Percentiles rank a stretch among this genome's conserved stretches.
Conservation (phyloP, 2,329 filamentous ascomycete genomes). For the Aspergillus jensenii region DNA sequence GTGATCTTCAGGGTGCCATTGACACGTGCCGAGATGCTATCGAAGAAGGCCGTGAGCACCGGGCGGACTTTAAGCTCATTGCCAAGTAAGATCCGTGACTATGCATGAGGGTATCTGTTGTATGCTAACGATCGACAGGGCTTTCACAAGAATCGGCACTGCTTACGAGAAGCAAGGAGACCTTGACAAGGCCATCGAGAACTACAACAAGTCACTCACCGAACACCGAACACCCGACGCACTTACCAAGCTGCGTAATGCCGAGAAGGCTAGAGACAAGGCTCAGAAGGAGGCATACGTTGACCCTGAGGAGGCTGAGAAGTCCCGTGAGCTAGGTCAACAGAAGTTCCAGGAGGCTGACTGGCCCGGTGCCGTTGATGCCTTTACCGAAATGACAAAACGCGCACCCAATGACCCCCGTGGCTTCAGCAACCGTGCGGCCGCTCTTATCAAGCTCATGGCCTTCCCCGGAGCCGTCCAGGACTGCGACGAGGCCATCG, state of each 20-base stretch:
- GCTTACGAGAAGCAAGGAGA: constrained; percentile 90
- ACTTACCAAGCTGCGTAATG: constrained; percentile 84
- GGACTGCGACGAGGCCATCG: constrained; percentile 89
- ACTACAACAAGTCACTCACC: constrained; percentile 90
- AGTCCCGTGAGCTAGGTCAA: constrained; percentile 92
- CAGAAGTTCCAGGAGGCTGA: constrained; percentile 96
- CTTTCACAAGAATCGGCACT: constrained; percentile 93
- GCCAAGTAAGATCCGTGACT: constrained; percentile 65
- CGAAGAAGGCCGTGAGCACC: constrained; percentile 82
- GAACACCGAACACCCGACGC: constrained; percentile 96
- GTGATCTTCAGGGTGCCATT: constrained; percentile 84
- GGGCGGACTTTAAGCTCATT: constrained; percentile 96
- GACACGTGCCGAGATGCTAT: constrained; percentile 85
- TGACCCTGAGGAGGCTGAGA: constrained; percentile 87
- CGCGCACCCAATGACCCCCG: constrained; percentile 88
- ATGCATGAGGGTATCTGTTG: neutral
- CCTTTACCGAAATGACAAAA: constrained; percentile 96
- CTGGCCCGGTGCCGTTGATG: constrained; percentile 91
- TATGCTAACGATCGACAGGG: constrained; percentile 39
- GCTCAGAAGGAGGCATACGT: constrained; percentile 77
- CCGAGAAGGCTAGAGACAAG: constrained; percentile 82
- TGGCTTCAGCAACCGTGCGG: constrained; percentile 95
- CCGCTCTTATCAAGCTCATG: constrained; percentile 94
- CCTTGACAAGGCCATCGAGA: constrained; percentile 74
- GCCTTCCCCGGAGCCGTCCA: constrained; percentile 91